A percentile compares a stretch with the other conserved stretches of the same genome.
phyloP scores from a whole-genome alignment of 768 basidiomycete genomes.

The Macrocybe gigantea region DNA sequence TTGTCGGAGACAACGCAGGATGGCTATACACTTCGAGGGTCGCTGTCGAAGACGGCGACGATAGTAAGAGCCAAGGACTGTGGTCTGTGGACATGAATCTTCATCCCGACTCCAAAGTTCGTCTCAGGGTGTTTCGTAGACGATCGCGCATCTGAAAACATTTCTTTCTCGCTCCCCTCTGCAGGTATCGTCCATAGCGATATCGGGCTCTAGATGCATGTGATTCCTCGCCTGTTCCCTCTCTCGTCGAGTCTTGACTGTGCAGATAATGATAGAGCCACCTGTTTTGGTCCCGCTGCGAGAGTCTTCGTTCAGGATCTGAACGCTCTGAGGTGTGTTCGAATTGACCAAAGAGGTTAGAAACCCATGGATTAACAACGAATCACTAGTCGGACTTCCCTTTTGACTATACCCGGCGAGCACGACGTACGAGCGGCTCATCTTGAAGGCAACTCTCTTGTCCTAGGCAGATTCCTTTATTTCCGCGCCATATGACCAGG shows the following conservation, averaged over 20 bases:
- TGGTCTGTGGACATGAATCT: conserved; percentile 43
- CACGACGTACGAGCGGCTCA: conserved; percentile 56
- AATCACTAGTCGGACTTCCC: conserved; percentile 24
- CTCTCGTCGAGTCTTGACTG: conserved; percentile 8
- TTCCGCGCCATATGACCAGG: not conserved
- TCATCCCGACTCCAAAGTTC: conserved; percentile 30
- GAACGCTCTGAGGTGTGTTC: conserved; percentile 29
- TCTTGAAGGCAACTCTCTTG: conserved; percentile 40
- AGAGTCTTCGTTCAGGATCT: conserved; percentile 46
- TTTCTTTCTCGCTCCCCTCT: not conserved
- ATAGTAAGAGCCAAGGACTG: conserved; percentile 1
- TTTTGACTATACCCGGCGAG: conserved; percentile 31
- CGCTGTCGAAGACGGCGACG: conserved; percentile 9
- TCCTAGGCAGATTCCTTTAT: conserved; percentile 37
- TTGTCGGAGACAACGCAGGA: conserved; percentile 48
- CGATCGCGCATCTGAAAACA: conserved; percentile 1
- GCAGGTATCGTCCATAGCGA: conserved; percentile 47
- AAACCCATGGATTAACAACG: conserved; percentile 6
- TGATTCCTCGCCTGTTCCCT: conserved; percentile 20
- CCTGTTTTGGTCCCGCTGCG: conserved; percentile 48
- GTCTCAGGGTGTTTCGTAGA: not conserved
- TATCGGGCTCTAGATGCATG: conserved; percentile 44
- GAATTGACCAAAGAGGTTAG: not conserved
- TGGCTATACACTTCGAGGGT: conserved; percentile 38
- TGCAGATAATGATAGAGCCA: conserved; percentile 32